Base-by-base conservation (phyloP, 768 basidiomycete species). In the Podaxis mareebaensis region DNA sequence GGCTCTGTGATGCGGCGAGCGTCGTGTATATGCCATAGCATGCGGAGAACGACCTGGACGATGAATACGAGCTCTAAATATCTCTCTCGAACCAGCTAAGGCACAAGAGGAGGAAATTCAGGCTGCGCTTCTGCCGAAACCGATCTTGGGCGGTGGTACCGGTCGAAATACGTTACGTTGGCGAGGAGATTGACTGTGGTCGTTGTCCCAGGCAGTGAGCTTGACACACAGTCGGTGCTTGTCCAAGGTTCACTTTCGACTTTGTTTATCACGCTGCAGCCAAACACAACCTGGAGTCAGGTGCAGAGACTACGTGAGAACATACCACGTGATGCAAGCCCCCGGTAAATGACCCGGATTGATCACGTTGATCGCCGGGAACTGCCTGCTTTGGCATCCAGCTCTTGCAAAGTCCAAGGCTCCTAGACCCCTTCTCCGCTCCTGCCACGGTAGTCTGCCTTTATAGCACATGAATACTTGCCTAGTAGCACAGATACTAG, bases 1-100 rank as follows among this genome's bases (percentile, higher is more conserved):
- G 44, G 69, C 65, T 71, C 75, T 73, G 73, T 81, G 80, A 65
- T 83, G 82, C 60, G 82, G 78, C 70, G 80, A 72, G 74, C 78
- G 78, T 71, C 78, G 77, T 73, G 73, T 67, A 71, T 78, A 73
- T 71, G 79, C 80, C 80, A 81, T 81, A 76, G 76, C 76, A 76
- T 63, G 57, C 49, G 48, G 42, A n/a, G 17, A 28, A 38, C 40
- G 57, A 39, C 42, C 49, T 38, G 53, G 48, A 36, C 42, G 24
- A 49, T 28, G 49, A 71, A 71, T 61, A 67, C 62, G 66, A 67
- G 71, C 70, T 67, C 66, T 55, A 67, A 65, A 67, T 70, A 68
- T 67, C 68, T 59, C 60, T 48, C 63, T 65, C 64, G 65, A 64
- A 67, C 69, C 69, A 70, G 44, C 56, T n/a, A 67, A 68, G 65